Evolutionary conservation across 306 rosid species (phyloP), one percentile per base, ranked within the genome.

Genomic region (Cajanus cajan): DNA sequence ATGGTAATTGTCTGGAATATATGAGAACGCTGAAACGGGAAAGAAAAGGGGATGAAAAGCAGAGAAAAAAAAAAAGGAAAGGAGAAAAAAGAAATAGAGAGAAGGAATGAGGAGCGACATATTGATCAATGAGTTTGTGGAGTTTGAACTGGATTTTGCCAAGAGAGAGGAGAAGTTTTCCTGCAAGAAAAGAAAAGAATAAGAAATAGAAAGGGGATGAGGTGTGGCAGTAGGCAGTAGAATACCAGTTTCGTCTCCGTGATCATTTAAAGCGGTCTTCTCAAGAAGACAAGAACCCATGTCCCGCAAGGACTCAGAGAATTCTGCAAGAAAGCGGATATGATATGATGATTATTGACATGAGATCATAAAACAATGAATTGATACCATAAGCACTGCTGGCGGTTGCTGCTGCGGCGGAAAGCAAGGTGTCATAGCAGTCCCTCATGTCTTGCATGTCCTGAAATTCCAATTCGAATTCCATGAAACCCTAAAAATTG

Each of bases 381-480:
- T 28, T 1, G 31, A 3, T 65, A 59, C 98, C 98, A 50, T 89
- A 94, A 76, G 98, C 96, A 71, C 98, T 90, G 82, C 91, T 94
- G 68, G 93, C 89, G 9, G 98, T 94, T 36, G 98, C 98, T 4
- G 97, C 98, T 9, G 98, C 96, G 4, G 98, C 94, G 48, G 98
- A 88, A 80, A 92, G 97, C 77, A 94, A 88, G 88, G 92, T 82
- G 74, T 92, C 98, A 37, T 94, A 94, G 85, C 98, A 94, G 64
- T 94, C 96, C 61, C 92, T 87, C 94, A 94, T 94, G 54, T 90
- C 97, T 75, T 87, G 86, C 97, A 94, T 84, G 51, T 89, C 97
- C 98, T 94, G 86, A 81, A 76, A 43, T 15, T 4, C 40, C 9
- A 66, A 39, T 28, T 16, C 54, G 55, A 25, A 67, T 31, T 5